These are phyloP conservation scores for Zoysia japonica DNA, from an alignment of 176 grass and related monocot species.

Conservation along the genomic window DNA sequence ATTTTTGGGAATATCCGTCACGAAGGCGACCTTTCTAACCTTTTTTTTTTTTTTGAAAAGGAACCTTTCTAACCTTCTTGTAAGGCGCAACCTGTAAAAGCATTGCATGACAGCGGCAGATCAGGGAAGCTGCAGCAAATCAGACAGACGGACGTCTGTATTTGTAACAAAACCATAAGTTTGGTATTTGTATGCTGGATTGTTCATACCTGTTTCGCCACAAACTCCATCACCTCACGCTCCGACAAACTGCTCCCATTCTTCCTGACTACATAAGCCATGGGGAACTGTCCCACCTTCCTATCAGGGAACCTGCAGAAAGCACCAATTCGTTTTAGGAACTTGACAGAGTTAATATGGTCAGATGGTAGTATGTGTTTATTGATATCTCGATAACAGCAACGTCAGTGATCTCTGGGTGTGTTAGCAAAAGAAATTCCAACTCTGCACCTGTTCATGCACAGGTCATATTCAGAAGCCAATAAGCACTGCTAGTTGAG, in stretches of 20 bases:
- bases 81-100: constrained; percentile 76
- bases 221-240: constrained; percentile 68
- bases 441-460: constrained; percentile 68
- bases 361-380: background rate
- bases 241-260: constrained; percentile 63
- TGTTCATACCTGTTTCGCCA: constrained; percentile 62
- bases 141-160: background rate
- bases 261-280: constrained; percentile 87
- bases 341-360: background rate
- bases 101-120: background rate
- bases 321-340: background rate
- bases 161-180: background rate
- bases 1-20: constrained; percentile 80
- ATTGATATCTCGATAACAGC: constrained; percentile 51
- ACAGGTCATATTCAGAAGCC: constrained; percentile 14
- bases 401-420: constrained; percentile 62
- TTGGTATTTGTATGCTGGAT: background rate
- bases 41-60: too few species aligned
- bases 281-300: constrained; percentile 79
- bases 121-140: constrained; percentile 23
- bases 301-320: constrained; percentile 77
- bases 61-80: constrained; percentile 59
- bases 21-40: constrained; percentile 62
- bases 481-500: background rate
- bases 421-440: constrained; percentile 79